Evolutionary conservation across 805 yeast species (phyloP), one percentile per base, ranked within the genome.

Genomic region (Kluyveromyces wickerhamii): DNA sequence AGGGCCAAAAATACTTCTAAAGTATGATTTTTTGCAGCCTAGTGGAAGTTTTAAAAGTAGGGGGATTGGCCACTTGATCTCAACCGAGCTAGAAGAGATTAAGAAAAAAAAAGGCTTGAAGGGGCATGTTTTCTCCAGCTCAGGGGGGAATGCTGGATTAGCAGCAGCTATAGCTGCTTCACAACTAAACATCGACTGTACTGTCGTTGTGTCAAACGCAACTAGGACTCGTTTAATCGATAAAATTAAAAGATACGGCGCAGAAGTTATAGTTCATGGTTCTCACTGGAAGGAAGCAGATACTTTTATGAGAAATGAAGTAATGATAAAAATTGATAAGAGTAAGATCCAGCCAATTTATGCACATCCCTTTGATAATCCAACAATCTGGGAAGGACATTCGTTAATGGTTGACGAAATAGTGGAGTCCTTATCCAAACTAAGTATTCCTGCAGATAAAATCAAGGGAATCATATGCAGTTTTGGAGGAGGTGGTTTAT

Each of bases 401-500:
- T 54, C 76, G 0, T 38, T 64, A 0, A 48, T 71, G 42, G 52
- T 74, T 10, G 73, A 66, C 47, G 78, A 64, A 40, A 57, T 71
- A 9, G 59, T 49, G 8, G 42, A 41, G 27, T 47, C 54, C 10
- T 27, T 61, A 25, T 27, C 31, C 1, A 37, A 50, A 9, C 58
- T 51, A 7, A 42, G 45, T 7, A 30, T 50, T 14, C 15, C 43
- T 17, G 4, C 59, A 4, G 30, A 39, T 4, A 47, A 45, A 5
- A 38, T 72, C 15, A 67, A 62, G 40, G 75, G 69, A 0, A 58
- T 71, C 20, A 71, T 69, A 1, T 71, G 77, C 47, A 71, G 76
- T 15, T 66, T 71, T 29, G 78, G 78, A 5, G 79, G 78, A 6
- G 78, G 78, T 11, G 78, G 78, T 0, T 54, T 73, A 17, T 72